Evolutionary conservation across 441 rosid genomes (phyloP), one percentile per base, ranked within the genome.

Genomic region (Croton setiger): DNA sequence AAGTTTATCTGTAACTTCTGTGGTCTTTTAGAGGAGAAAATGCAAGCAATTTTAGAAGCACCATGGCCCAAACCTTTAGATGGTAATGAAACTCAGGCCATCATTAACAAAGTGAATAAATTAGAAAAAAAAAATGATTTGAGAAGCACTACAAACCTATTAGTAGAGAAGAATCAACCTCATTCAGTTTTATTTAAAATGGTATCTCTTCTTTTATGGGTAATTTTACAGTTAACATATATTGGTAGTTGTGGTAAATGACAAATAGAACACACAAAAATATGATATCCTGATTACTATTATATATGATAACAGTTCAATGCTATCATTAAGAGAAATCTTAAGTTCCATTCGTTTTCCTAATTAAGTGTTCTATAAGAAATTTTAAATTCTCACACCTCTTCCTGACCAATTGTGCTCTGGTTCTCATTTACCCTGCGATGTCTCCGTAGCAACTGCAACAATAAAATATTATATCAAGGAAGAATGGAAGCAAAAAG

Each of bases 381-480:
- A 58, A 57, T 57, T 56, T 60, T 17, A 18, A 49, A 41, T 66
- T 67, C 31, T 51, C 33, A 15, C 82, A 87, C 95, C 90, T 89
- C 88, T 59, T 81, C 87, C 62, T 80, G 79, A 66, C 87, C 78
- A 54, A 87, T 81, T 59, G 71, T 69, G 56, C 82, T 80, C 74
- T 87, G 88, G 78, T 78, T 66, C 72, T 72, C 80, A 81, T 85
- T 85, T 71, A 85, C 60, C 79, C 95, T 80, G 53, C 90, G 90
- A 75, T 87, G 90, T 68, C 95, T 84, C 80, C 90, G 66, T 18
- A 89, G 75, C 60, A 89, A 81, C 92, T 89, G 83, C 60, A 74
- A 60, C 48, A 56, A 6, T 7, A 55, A 63, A 77, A 23, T 36
- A 45, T 43, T 51, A 70, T 3, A 37, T 44, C 13, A 15, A 61